Conservation (phyloP, 1,284 basidiomycete species). For the Paramarasmius palmivorus region DNA sequence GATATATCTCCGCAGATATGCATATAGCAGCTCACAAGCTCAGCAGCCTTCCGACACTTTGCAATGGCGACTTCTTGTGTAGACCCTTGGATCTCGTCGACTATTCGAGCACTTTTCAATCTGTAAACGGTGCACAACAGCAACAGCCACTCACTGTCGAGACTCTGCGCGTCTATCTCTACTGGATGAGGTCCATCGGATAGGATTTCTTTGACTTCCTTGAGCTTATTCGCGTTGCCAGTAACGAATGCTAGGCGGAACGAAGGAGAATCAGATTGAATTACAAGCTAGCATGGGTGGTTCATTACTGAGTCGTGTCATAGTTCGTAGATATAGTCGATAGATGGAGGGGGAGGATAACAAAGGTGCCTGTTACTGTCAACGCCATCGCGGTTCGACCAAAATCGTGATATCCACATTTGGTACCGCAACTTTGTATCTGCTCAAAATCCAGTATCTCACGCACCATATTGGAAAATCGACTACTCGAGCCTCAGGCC, state of each 20-base stretch:
- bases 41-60: conserved; percentile 86
- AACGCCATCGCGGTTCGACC: no score
- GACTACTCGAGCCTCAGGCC: no score
- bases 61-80: conserved; percentile 89
- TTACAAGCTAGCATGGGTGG: no score
- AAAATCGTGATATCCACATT: no score
- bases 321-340: no score
- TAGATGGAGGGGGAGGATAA: no score
- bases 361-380: no score
- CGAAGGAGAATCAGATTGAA: no score
- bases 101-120: conserved; percentile 2
- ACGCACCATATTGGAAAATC: no score
- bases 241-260: conserved; percentile 96
- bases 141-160: conserved; percentile 58
- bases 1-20: conserved; percentile 3
- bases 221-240: conserved; percentile 92
- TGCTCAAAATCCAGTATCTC: no score
- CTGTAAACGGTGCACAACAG: conserved; percentile 7
- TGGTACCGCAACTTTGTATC: no score
- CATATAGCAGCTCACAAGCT: conserved; percentile 51
- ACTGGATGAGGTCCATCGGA: conserved; percentile 54
- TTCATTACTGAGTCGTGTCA: no score
- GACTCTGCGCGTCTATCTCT: conserved; percentile 64
- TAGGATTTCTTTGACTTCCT: conserved; percentile 84
- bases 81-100: conserved; percentile 83